A percentile compares a stretch with the other conserved stretches of the same genome.
phyloP scores from a whole-genome alignment of 202 grass and related monocot genomes.

The Tripidium arundinaceum region DNA sequence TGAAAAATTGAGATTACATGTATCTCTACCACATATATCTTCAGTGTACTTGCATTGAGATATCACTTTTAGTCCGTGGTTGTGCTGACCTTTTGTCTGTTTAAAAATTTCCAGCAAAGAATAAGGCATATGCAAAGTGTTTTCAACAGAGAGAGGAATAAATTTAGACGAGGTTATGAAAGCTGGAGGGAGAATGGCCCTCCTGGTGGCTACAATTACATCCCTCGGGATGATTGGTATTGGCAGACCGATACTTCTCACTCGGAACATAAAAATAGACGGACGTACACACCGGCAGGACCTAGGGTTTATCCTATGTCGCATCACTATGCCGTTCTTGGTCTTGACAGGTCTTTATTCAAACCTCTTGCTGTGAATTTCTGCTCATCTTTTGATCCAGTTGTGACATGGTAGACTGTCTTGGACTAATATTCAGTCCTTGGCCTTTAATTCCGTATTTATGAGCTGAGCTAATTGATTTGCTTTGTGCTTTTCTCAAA shows the following conservation, averaged over 20 bases:
- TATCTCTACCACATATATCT: neutral
- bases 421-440: slow-evolving; percentile 11
- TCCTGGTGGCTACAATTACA: slow-evolving; percentile 70
- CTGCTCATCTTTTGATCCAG: slow-evolving; percentile 21
- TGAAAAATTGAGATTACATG: neutral
- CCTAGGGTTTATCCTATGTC: slow-evolving; percentile 75
- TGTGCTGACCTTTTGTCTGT: slow-evolving; percentile 22
- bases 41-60: slow-evolving; percentile 1
- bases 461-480: neutral
- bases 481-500: neutral
- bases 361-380: slow-evolving; percentile 9
- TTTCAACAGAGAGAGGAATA: slow-evolving; percentile 92
- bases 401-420: slow-evolving; percentile 18
- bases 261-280: slow-evolving; percentile 48
- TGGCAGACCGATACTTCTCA: slow-evolving; percentile 73
- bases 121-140: slow-evolving; percentile 97
- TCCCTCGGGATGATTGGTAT: slow-evolving; percentile 97
- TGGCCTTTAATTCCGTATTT: neutral
- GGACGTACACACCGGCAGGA: slow-evolving; percentile 38
- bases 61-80: too few species aligned
- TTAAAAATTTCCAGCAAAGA: slow-evolving; percentile 63
- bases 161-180: slow-evolving; percentile 71
- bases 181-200: slow-evolving; percentile 85
- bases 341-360: slow-evolving; percentile 81
- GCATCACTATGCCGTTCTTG: slow-evolving; percentile 85